These are phyloP conservation scores for Incumbomyces delicatus DNA, from an alignment of 2,329 filamentous ascomycete species.

Conservation along the genomic window DNA sequence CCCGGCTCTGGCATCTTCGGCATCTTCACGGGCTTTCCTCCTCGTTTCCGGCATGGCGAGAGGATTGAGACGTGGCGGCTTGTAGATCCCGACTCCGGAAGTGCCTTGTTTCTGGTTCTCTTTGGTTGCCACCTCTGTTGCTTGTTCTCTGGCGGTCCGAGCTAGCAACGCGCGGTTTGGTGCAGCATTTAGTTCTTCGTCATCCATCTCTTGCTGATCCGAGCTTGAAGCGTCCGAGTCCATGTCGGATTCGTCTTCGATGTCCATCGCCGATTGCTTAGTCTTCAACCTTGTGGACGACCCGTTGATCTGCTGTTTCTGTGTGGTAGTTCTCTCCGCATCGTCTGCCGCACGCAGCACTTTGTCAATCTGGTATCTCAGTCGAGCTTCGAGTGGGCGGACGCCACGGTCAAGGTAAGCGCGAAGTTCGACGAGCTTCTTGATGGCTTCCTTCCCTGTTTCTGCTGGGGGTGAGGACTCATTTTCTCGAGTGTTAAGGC, in stretches of 20 bases:
- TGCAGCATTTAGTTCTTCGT: slow-evolving; percentile 53
- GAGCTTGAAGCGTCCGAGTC: slow-evolving; percentile 24
- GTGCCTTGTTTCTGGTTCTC: slow-evolving; percentile 10
- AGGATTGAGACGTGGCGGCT: slow-evolving; percentile 77
- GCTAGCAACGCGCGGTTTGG: slow-evolving; percentile 46
- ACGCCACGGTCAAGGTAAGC: slow-evolving; percentile 90
- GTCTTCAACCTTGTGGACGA: slow-evolving; percentile 23
- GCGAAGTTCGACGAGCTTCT: slow-evolving; percentile 83
- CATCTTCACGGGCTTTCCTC: slow-evolving; percentile 51
- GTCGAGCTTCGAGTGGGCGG: slow-evolving; percentile 73
- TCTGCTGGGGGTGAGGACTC: slow-evolving; percentile 15
- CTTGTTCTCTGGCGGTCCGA: slow-evolving; percentile 17
- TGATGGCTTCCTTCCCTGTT: slow-evolving; percentile 59
- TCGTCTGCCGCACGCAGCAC: slow-evolving; percentile 81
- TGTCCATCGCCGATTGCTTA: slow-evolving; percentile 25
- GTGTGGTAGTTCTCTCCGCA: slow-evolving; percentile 41
- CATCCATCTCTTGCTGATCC: slow-evolving; percentile 34
- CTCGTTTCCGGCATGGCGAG: slow-evolving; percentile 60
- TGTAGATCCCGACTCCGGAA: slow-evolving; percentile 59
- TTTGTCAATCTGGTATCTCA: slow-evolving; percentile 95
- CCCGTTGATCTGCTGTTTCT: slow-evolving; percentile 25
- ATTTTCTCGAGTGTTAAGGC: slow-evolving; percentile 49
- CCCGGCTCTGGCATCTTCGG: slow-evolving; percentile 36
- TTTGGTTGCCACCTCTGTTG: not conserved
- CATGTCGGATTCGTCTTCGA: slow-evolving; percentile 27